Evolutionary conservation across 768 basidiomycete genomes (phyloP).

Genomic region (Coprinopsis cinerea): DNA sequence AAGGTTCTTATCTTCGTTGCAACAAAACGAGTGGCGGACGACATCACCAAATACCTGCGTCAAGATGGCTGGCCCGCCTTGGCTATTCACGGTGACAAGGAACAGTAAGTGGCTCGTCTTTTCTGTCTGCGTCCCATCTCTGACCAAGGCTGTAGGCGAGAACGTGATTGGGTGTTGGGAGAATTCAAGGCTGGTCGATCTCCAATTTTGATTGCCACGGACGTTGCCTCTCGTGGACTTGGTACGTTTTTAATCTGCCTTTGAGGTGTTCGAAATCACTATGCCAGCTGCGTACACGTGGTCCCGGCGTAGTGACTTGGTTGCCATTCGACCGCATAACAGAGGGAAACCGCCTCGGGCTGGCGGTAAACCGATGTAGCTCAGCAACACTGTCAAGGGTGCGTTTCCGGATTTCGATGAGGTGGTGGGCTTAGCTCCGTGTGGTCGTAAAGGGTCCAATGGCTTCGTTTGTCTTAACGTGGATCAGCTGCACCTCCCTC

Average conservation of each 20-base stretch:
- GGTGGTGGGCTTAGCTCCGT: constrained; percentile 29
- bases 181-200: constrained; percentile 99
- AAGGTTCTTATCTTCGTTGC: constrained; percentile 99
- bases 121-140: background rate
- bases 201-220: constrained; percentile 97
- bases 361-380: constrained; percentile 3
- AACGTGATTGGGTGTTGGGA: constrained; percentile 98
- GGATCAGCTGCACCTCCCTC: constrained; percentile 5
- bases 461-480: constrained; percentile 9
- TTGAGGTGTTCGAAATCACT: background rate
- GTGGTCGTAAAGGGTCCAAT: constrained; percentile 26
- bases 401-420: constrained; percentile 36
- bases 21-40: constrained; percentile 96
- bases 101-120: constrained; percentile 59
- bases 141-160: constrained; percentile 49
- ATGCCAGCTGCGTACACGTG: background rate
- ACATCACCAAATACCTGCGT: constrained; percentile 95
- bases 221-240: constrained; percentile 98
- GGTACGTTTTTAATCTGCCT: constrained; percentile 63
- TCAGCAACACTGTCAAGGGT: constrained; percentile 20
- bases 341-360: constrained; percentile 4
- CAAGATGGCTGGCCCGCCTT: constrained; percentile 99
- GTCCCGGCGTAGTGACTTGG: background rate
- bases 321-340: constrained; percentile 1
- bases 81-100: constrained; percentile 99